These are phyloP conservation scores for Pseudoscleropodium purum DNA, from an alignment of 225 moss, liverwort and hornwort species.

Conservation along the genomic window DNA sequence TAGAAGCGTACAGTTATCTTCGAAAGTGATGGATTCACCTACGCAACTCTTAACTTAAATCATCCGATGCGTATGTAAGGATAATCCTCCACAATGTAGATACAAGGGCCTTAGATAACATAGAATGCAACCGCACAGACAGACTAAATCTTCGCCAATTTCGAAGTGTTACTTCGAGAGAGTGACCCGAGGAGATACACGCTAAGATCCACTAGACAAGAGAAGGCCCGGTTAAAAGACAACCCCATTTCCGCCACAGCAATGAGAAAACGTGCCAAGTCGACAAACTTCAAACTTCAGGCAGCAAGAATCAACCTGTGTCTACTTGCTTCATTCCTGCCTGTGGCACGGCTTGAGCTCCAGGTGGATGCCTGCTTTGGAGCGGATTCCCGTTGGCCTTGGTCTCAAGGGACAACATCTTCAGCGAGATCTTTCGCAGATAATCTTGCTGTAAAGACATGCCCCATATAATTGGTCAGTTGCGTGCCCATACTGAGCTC, in stretches of 20 bases:
- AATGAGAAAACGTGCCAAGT: background rate
- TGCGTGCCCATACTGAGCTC: background rate
- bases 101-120: background rate
- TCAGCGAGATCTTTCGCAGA: slow-evolving; percentile 84
- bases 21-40: background rate
- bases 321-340: slow-evolving; percentile 39
- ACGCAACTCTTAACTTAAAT: background rate
- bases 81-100: background rate
- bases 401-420: slow-evolving; percentile 91
- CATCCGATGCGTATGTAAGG: background rate
- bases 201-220: background rate
- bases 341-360: slow-evolving; percentile 23
- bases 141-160: background rate
- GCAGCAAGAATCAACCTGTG: slow-evolving; percentile 12
- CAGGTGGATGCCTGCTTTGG: slow-evolving; percentile 32
- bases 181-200: background rate
- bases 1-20: background rate
- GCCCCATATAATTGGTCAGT: background rate
- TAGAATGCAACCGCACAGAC: background rate
- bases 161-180: background rate
- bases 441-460: slow-evolving; percentile 77
- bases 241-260: background rate
- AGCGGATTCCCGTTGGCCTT: slow-evolving; percentile 65
- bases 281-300: background rate
- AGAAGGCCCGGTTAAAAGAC: background rate